Evolutionary conservation across 2,329 filamentous ascomycete species (phyloP).

Genomic region (Pseudocercospora musae): DNA sequence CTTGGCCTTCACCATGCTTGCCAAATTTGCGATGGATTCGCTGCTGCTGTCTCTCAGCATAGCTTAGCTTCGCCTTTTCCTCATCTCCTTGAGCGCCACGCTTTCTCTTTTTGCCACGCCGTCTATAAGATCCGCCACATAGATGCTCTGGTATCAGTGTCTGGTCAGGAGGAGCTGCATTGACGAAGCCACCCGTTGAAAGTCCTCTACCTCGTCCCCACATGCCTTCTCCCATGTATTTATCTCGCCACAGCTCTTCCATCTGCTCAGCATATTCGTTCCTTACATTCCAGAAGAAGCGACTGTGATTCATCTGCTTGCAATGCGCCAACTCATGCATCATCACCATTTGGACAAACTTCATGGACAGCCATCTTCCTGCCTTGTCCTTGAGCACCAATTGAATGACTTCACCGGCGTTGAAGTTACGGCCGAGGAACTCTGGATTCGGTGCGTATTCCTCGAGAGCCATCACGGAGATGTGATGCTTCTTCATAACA

Average conservation of each 20-base stretch:
- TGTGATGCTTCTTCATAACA: conserved; percentile 47
- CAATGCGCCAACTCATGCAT: conserved; percentile 88
- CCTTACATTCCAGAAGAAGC: conserved; percentile 75
- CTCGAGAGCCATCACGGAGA: conserved; percentile 59
- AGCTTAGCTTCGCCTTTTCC: conserved; percentile 52
- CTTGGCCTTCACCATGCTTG: conserved; percentile 72
- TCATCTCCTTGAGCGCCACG: conserved; percentile 43
- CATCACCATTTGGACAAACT: conserved; percentile 91
- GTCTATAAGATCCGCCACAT: conserved; percentile 76
- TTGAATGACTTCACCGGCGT: conserved; percentile 82
- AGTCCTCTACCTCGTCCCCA: conserved; percentile 72
- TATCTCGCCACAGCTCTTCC: conserved; percentile 64
- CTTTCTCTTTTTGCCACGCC: conserved; percentile 50
- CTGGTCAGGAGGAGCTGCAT: conserved; percentile 57
- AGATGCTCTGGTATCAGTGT: conserved; percentile 56
- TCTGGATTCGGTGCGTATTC: conserved; percentile 78
- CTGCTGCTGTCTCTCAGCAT: conserved; percentile 69
- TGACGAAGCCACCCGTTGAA: conserved; percentile 59
- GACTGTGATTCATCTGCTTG: conserved; percentile 87
- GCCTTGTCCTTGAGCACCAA: conserved; percentile 70
- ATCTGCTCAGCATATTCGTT: conserved; percentile 71
- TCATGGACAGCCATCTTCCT: conserved; percentile 71
- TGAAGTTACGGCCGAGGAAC: conserved; percentile 87
- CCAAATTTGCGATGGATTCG: conserved; percentile 75
- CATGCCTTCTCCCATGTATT: conserved; percentile 76